Percentiles rank a stretch among this genome's conserved stretches.
These are phyloP conservation scores for Starmera caribaea DNA, from an alignment of 805 yeast genomes.

Conservation along the genomic window DNA sequence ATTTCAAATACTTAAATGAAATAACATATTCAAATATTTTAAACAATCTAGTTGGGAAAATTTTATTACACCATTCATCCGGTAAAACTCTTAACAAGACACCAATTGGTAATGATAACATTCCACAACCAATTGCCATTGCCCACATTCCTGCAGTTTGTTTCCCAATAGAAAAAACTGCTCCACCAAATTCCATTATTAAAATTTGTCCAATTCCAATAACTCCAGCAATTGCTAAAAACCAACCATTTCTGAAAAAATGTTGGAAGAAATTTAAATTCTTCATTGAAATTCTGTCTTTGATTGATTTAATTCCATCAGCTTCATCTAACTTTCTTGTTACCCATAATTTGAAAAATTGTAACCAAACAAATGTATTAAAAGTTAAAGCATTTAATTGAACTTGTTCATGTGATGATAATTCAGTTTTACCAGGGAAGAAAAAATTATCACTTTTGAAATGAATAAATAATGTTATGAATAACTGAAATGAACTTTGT, in stretches of 20 bases:
- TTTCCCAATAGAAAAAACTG: constrained; percentile 75
- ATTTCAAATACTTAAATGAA: constrained; percentile 11
- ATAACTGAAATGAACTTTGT: constrained; percentile 70
- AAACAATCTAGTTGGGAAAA: constrained; percentile 50
- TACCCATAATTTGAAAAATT: constrained; percentile 86
- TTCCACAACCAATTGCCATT: constrained; percentile 73
- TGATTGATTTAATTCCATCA: constrained; percentile 49
- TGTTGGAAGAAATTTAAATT: constrained; percentile 81
- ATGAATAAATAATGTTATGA: constrained; percentile 71
- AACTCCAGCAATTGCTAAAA: constrained; percentile 57
- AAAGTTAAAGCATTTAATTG: constrained; percentile 80
- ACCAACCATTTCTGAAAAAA: constrained; percentile 73
- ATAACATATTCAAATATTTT: constrained; percentile 8
- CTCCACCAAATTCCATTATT: constrained; percentile 96
- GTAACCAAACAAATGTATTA: constrained; percentile 96
- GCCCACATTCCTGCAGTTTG: constrained; percentile 89
- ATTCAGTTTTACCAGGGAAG: constrained; percentile 21
- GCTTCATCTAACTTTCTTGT: constrained; percentile 88
- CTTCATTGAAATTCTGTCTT: constrained; percentile 47
- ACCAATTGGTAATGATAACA: constrained; percentile 76
- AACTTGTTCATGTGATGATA: constrained; percentile 35
- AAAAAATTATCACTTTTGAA: constrained; percentile 67
- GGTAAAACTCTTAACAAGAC: constrained; percentile 70
- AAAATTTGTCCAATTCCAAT: constrained; percentile 80
- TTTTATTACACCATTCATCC: constrained; percentile 56